These are phyloP conservation scores for Linderniella brevidens DNA, from an alignment of 257 asterid genomes.

Conservation along the genomic window DNA sequence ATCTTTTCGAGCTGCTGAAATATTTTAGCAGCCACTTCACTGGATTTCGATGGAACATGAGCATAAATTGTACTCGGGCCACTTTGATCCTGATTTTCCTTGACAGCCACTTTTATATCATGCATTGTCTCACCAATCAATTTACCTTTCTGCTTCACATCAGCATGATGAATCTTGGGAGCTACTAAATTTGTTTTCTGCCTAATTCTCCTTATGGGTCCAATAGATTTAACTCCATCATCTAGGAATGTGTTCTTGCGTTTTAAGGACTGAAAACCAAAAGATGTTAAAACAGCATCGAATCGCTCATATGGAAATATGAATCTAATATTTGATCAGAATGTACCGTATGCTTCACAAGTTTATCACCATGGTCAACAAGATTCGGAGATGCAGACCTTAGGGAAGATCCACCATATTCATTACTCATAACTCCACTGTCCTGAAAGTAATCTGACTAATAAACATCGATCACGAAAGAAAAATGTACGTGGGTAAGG, in stretches of 20 bases:
- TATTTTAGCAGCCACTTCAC: conserved; percentile 67
- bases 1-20: conserved; percentile 64
- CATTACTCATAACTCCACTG: too few relatives aligned
- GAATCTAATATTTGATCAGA: background rate
- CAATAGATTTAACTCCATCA: conserved; percentile 63
- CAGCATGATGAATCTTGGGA: conserved; percentile 16
- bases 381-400: too few relatives aligned
- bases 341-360: background rate
- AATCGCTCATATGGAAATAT: background rate
- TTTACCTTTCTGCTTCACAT: too few relatives aligned
- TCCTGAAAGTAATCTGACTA: too few relatives aligned
- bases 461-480: background rate
- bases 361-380: too few relatives aligned
- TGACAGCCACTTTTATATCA: too few relatives aligned
- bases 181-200: conserved; percentile 48
- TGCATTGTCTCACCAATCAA: too few relatives aligned
- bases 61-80: conserved; percentile 36
- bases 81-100: conserved; percentile 23
- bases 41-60: conserved; percentile 47
- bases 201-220: conserved; percentile 65
- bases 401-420: too few relatives aligned
- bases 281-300: conserved; percentile 4
- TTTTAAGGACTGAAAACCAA: conserved; percentile 44
- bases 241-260: conserved; percentile 67
- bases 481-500: background rate